Conservation (phyloP, 2,329 filamentous ascomycete genomes). For the Plectosphaerella sp. region DNA sequence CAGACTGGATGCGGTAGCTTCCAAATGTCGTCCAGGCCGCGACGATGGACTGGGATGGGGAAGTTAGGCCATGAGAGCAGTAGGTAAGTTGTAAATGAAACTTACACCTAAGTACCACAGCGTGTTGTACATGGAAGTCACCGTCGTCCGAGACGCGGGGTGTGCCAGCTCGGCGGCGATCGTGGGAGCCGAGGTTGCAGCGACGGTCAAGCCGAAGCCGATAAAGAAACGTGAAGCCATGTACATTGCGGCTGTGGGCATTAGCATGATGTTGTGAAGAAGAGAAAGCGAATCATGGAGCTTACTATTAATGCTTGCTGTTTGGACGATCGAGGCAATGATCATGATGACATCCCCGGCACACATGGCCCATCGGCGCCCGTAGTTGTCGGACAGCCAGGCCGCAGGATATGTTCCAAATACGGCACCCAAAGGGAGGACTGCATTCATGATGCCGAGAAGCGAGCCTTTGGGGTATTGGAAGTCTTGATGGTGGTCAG, state of each 20-base stretch:
- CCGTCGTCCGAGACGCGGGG: constrained; percentile 24
- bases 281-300: constrained; percentile 22
- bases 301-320: constrained; percentile 10
- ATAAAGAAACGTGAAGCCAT: constrained; percentile 52
- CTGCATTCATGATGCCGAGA: constrained; percentile 30
- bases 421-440: constrained; percentile 33
- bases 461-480: constrained; percentile 25
- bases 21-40: constrained; percentile 30
- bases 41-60: constrained; percentile 5
- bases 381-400: constrained; percentile 30
- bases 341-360: constrained; percentile 26
- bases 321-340: constrained; percentile 25
- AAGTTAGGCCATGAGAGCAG: not conserved
- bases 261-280: not conserved
- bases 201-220: constrained; percentile 46
- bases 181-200: constrained; percentile 22
- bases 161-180: constrained; percentile 27
- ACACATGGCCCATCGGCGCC: constrained; percentile 31
- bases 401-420: constrained; percentile 27
- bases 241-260: constrained; percentile 26
- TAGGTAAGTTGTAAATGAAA: not conserved
- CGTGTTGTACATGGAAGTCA: constrained; percentile 26
- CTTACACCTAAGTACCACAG: not conserved
- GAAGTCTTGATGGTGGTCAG: constrained; percentile 19
- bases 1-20: constrained; percentile 28